phyloP scores from a whole-genome alignment of 306 rosid species.

The Cicer cuneatum region DNA sequence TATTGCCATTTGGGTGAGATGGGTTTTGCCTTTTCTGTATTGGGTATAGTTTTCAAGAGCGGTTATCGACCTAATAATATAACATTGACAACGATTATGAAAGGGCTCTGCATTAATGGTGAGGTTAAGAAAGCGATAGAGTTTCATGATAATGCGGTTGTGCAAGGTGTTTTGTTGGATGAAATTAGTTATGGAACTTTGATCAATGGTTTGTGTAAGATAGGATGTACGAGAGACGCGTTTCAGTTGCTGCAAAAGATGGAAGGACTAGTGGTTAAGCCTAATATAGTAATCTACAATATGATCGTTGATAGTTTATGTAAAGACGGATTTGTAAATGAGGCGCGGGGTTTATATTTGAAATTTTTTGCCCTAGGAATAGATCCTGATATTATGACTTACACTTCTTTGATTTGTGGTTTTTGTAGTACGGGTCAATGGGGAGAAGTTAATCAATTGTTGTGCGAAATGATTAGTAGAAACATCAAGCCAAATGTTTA shows the following conservation, averaged over 20 bases:
- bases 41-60: conserved; percentile 40
- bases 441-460: conserved; percentile 40
- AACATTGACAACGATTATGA: conserved; percentile 36
- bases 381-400: conserved; percentile 43
- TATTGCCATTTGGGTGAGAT: conserved; percentile 47
- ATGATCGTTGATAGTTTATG: conserved; percentile 49
- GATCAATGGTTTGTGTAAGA: conserved; percentile 47
- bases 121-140: conserved; percentile 38
- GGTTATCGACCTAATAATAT: conserved; percentile 42
- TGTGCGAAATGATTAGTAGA: conserved; percentile 45
- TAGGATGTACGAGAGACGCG: conserved; percentile 32
- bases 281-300: conserved; percentile 41
- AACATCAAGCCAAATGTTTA: conserved; percentile 42
- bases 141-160: conserved; percentile 33
- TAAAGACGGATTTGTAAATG: conserved; percentile 41
- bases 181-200: conserved; percentile 44
- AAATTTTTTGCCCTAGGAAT: conserved; percentile 40
- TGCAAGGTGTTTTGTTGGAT: conserved; percentile 31
- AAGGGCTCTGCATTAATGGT: conserved; percentile 45
- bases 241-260: conserved; percentile 40
- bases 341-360: conserved; percentile 39
- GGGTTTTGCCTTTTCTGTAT: conserved; percentile 44
- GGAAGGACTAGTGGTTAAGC: conserved; percentile 24
- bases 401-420: conserved; percentile 50
- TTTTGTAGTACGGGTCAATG: conserved; percentile 38